Percentiles rank a stretch among this genome's conserved stretches.
These are phyloP conservation scores for Ministeria vibrans DNA, from an alignment of 78 protist genomes.

Conservation along the genomic window DNA sequence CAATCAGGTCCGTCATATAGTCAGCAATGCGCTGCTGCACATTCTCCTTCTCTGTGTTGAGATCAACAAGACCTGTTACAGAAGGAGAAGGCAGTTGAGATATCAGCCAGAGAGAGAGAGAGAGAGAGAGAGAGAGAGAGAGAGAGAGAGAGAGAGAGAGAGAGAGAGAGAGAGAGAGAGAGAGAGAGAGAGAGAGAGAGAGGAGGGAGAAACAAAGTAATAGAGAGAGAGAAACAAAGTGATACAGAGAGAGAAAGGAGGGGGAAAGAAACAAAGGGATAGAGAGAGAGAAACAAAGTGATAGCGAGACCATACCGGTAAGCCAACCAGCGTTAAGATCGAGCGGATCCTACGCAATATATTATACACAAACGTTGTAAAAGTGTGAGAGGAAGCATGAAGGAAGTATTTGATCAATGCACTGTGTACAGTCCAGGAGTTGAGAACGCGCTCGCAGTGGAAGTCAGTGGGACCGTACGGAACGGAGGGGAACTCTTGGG, in stretches of 20 bases:
- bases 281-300: neutral
- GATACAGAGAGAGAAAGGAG: neutral
- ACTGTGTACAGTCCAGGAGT: slow-evolving; percentile 66
- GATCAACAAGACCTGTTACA: slow-evolving; percentile 56
- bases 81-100: too few species aligned
- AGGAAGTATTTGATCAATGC: too few species aligned
- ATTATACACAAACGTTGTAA: too few species aligned
- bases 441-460: slow-evolving; percentile 60
- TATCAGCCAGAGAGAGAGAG: slow-evolving; percentile 2
- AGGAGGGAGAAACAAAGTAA: neutral
- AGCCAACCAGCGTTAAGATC: slow-evolving; percentile 66
- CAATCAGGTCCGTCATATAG: slow-evolving; percentile 34
- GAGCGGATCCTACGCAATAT: too few species aligned
- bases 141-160: slow-evolving; percentile 1
- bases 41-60: slow-evolving; percentile 56
- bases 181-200: neutral
- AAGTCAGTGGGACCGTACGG: slow-evolving; percentile 51
- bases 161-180: slow-evolving; percentile 1
- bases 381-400: too few species aligned
- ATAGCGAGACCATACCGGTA: too few species aligned
- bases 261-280: neutral
- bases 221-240: too few species aligned
- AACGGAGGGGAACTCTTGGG: slow-evolving; percentile 56
- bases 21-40: slow-evolving; percentile 55
- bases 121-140: slow-evolving; percentile 1